phyloP scores from a whole-genome alignment of 345 rosid species.

The Euclidium syriacum region DNA sequence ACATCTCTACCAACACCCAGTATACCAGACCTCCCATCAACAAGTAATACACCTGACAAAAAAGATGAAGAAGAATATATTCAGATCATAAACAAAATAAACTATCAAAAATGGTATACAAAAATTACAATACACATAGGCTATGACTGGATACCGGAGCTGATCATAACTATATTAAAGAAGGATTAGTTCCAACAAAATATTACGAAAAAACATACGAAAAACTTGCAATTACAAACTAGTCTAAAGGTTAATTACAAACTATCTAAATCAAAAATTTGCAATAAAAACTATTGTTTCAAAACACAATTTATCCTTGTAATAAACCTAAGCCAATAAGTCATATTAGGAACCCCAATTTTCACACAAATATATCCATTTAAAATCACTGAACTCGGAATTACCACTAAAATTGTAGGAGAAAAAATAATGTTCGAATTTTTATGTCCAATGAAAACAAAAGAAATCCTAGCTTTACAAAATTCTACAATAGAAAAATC shows the following conservation, averaged over 20 bases:
- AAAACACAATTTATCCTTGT: background rate
- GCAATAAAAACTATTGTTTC: too few relatives aligned
- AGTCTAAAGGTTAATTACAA: background rate
- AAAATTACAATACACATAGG: background rate
- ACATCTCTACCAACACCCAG: too few relatives aligned
- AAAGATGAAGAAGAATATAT: background rate
- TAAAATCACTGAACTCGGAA: background rate
- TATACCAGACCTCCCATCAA: too few relatives aligned
- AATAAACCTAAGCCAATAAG: background rate
- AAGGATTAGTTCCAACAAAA: background rate
- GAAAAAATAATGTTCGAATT: background rate
- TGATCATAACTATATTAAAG: background rate
- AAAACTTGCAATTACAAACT: background rate
- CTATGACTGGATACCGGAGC: background rate
- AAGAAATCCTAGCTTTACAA: background rate
- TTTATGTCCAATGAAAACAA: background rate
- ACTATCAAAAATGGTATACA: background rate
- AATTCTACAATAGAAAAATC: background rate
- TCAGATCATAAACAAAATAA: background rate
- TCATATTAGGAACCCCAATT: background rate
- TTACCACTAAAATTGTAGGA: background rate
- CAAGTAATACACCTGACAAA: too few relatives aligned
- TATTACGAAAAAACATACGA: background rate
- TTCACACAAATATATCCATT: background rate
- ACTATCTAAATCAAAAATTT: background rate